phyloP scores from a whole-genome alignment of 2,329 filamentous ascomycete genomes.

The Diaporthe australafricana region DNA sequence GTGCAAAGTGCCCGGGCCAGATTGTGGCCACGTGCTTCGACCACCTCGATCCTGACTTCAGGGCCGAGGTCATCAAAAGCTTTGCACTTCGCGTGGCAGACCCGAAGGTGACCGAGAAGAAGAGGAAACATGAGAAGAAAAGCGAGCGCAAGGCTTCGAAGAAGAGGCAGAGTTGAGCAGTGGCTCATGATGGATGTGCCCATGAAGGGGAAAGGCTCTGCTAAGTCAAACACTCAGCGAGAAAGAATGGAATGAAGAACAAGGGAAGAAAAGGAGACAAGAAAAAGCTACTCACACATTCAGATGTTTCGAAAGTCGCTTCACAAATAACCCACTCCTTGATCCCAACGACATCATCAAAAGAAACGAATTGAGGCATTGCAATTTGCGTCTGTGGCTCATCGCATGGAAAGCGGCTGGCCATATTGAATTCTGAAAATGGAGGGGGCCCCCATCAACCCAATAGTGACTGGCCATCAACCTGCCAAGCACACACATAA shows the following conservation, averaged over 20 bases:
- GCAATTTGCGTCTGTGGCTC: background rate
- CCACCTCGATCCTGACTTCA: constrained; percentile 40
- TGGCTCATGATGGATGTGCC: background rate
- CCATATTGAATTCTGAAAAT: background rate
- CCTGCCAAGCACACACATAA: background rate
- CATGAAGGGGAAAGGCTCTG: too few species aligned
- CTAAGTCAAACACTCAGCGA: background rate
- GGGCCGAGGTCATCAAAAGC: background rate
- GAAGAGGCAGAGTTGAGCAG: background rate
- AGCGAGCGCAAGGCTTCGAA: background rate
- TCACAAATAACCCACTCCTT: too few species aligned
- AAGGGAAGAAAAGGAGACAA: background rate
- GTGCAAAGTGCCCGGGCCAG: constrained; percentile 41
- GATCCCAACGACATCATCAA: background rate
- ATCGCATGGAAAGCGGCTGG: background rate
- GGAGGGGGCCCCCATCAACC: background rate
- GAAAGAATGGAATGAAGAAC: too few species aligned
- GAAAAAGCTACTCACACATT: background rate
- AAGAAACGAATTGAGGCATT: background rate
- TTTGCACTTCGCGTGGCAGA: constrained; percentile 16
- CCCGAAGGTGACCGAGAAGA: background rate
- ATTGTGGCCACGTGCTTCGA: constrained; percentile 38
- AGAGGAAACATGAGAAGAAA: background rate
- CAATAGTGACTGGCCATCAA: too few species aligned
- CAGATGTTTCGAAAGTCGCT: background rate